Evolutionary conservation across 805 yeast species (phyloP).

Genomic region (Ogataea minuta): DNA sequence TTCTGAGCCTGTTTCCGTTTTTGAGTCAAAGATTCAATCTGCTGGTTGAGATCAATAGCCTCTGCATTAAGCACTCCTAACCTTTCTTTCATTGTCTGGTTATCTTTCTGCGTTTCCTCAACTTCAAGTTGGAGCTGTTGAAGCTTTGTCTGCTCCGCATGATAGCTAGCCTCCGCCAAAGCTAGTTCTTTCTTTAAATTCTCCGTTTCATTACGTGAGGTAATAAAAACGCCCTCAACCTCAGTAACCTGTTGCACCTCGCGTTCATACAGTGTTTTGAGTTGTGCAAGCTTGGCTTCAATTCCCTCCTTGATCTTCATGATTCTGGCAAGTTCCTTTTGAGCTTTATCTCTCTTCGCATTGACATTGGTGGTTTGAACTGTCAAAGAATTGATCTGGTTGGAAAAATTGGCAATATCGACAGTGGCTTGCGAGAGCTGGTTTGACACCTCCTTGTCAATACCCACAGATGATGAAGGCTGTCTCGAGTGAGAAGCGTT

Average conservation of each 20-base stretch:
- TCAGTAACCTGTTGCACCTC: conserved; percentile 75
- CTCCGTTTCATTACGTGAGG: conserved; percentile 65
- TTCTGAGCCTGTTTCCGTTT: conserved; percentile 64
- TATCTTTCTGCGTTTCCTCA: conserved; percentile 68
- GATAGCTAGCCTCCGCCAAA: conserved; percentile 73
- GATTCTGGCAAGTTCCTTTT: conserved; percentile 70
- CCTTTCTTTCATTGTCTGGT: conserved; percentile 62
- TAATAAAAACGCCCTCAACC: conserved; percentile 60
- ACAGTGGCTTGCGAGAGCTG: conserved; percentile 76
- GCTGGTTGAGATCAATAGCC: conserved; percentile 55
- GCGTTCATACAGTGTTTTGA: conserved; percentile 70
- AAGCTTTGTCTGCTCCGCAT: conserved; percentile 64
- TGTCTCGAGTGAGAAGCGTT: conserved; percentile 1
- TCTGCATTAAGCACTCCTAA: conserved; percentile 67
- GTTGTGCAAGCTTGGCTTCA: conserved; percentile 62
- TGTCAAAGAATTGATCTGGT: conserved; percentile 77
- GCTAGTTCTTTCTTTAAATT: conserved; percentile 69
- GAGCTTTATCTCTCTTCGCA: conserved; percentile 71
- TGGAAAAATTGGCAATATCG: conserved; percentile 82
- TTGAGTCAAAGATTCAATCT: conserved; percentile 48
- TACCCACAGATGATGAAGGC: conserved; percentile 40
- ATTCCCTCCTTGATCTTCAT: conserved; percentile 67
- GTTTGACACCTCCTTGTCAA: conserved; percentile 55
- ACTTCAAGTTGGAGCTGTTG: conserved; percentile 57
- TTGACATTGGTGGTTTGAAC: conserved; percentile 69